Evolutionary conservation across 2,329 filamentous ascomycete species (phyloP).

Genomic region (Myriosclerotinia duriaeana): DNA sequence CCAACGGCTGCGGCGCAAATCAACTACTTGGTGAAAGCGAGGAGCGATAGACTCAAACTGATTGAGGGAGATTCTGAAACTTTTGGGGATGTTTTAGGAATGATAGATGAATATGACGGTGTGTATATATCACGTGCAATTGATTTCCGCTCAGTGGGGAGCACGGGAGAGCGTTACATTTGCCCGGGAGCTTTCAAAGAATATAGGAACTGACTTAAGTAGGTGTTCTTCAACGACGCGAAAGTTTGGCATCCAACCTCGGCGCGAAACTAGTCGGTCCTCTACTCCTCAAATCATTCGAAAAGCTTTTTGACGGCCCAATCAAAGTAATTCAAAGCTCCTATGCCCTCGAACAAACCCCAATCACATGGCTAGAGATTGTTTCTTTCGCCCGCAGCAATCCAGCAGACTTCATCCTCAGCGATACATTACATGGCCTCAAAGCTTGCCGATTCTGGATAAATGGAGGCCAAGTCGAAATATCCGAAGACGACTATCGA

Average conservation of each 20-base stretch:
- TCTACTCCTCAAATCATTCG: constrained; percentile 81
- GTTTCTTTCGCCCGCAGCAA: constrained; percentile 81
- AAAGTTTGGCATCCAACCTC: constrained; percentile 82
- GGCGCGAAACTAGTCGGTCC: constrained; percentile 81
- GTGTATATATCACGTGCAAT: constrained; percentile 27
- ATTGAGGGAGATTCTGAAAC: constrained; percentile 61
- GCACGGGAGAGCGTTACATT: not conserved
- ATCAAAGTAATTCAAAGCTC: constrained; percentile 52
- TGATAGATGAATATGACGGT: constrained; percentile 78
- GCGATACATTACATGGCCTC: constrained; percentile 64
- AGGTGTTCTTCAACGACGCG: constrained; percentile 79
- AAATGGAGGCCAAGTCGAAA: constrained; percentile 79
- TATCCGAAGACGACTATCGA: constrained; percentile 83
- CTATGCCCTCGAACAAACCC: constrained; percentile 58
- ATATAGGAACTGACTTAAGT: constrained; percentile 27
- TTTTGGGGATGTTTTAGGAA: constrained; percentile 68
- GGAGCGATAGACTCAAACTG: constrained; percentile 49
- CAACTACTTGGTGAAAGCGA: constrained; percentile 53
- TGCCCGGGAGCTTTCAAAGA: not conserved
- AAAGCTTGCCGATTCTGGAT: constrained; percentile 79
- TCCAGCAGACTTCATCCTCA: constrained; percentile 73
- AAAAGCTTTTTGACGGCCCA: constrained; percentile 79
- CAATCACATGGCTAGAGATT: constrained; percentile 80
- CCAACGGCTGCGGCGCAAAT: constrained; percentile 44
- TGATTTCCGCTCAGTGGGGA: constrained; percentile 3